Conservation (phyloP, 371 early-diverging fungal species). For the Zopfochytrium polystomum region DNA sequence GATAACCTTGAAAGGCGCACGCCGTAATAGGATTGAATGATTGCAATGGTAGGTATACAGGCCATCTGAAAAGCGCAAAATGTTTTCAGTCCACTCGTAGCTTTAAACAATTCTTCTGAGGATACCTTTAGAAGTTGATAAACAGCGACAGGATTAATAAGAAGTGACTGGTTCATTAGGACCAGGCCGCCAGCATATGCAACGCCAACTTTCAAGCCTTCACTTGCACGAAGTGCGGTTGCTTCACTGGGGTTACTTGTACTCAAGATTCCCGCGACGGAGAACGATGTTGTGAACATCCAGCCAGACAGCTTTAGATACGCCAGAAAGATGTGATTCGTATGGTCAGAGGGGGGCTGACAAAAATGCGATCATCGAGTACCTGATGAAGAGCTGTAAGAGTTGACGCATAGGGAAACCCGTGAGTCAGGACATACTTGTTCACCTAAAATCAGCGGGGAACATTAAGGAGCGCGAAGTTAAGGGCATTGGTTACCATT, state of each 20-base stretch:
- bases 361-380: neutral
- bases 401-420: conserved; percentile 24
- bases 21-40: conserved; percentile 21
- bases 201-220: conserved; percentile 9
- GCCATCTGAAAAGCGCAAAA: conserved; percentile 22
- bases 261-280: no score
- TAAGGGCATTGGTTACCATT: no score
- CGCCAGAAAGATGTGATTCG: neutral
- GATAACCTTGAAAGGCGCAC: neutral
- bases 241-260: no score
- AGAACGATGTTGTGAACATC: conserved; percentile 12
- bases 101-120: neutral
- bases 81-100: no score
- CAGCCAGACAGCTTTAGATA: conserved; percentile 18
- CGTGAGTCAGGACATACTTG: conserved; percentile 18
- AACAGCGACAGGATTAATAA: conserved; percentile 16
- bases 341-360: neutral
- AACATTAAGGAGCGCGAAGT: no score
- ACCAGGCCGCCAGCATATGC: conserved; percentile 19
- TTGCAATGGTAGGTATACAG: conserved; percentile 19
- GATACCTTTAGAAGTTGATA: conserved; percentile 24
- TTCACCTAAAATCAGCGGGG: no score
- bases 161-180: conserved; percentile 23
- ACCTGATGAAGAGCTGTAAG: conserved; percentile 27
- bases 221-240: no score